These are phyloP conservation scores for Aschersonia sp. DNA, from an alignment of 2,329 filamentous ascomycete species.

Conservation along the genomic window DNA sequence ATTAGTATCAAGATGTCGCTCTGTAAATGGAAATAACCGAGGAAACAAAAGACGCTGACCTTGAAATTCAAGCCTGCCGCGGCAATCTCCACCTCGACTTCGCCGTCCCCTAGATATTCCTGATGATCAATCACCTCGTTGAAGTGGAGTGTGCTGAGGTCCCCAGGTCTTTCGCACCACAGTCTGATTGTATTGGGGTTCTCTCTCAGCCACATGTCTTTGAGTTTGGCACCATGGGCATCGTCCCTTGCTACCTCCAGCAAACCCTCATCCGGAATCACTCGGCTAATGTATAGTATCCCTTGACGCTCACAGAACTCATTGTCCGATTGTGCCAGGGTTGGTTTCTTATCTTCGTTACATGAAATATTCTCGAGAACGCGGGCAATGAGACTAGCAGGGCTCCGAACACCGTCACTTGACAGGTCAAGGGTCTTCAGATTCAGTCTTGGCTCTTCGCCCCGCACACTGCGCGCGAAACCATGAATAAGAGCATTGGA, in stretches of 20 bases:
- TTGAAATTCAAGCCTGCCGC: constrained; percentile 1
- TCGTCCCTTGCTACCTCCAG: neutral
- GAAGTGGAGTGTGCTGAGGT: neutral
- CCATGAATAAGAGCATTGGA: too few relatives aligned
- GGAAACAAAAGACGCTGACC: neutral
- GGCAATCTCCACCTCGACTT: constrained; percentile 1
- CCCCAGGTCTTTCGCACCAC: neutral
- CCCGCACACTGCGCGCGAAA: too few relatives aligned
- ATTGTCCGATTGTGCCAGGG: neutral
- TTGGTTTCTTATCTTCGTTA: too few relatives aligned
- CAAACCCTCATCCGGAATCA: neutral
- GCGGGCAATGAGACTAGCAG: too few relatives aligned
- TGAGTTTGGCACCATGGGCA: neutral
- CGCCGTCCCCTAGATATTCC: neutral
- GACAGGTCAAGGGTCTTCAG: too few relatives aligned
- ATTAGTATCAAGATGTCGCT: too few relatives aligned
- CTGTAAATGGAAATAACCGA: too few relatives aligned
- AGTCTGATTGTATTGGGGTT: neutral
- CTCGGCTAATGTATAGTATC: neutral
- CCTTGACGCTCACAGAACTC: neutral
- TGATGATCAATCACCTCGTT: neutral
- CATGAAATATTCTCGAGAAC: too few relatives aligned
- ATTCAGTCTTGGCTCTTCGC: too few relatives aligned
- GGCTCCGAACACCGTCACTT: too few relatives aligned
- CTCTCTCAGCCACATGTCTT: neutral